A percentile compares a stretch with the other conserved stretches of the same genome.
Conservation (phyloP, 176 grass and related monocot genomes). For the bread wheat (Triticum aestivum) region DNA sequence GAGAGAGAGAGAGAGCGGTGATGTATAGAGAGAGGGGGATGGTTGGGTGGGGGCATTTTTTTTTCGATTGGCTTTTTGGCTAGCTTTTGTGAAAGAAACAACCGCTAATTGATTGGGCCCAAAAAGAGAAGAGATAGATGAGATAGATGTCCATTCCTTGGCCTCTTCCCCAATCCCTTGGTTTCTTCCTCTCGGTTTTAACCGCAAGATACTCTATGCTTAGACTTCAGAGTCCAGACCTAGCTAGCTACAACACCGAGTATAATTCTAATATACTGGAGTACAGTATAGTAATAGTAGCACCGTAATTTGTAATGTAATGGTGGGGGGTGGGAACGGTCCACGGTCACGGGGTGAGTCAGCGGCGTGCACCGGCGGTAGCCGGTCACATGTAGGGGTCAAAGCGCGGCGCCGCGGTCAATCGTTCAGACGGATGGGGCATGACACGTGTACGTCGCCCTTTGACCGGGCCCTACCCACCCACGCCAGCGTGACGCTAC, state of each 20-base stretch:
- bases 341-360: conserved; percentile 50
- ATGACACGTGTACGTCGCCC: conserved; percentile 37
- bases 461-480: conserved; percentile 28
- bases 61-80: background rate
- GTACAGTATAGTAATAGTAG: background rate
- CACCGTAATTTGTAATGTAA: conserved; percentile 10
- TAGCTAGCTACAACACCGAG: background rate
- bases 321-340: background rate
- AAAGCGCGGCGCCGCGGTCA: conserved; percentile 30
- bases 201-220: background rate
- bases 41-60: conserved; percentile 29
- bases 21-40: conserved; percentile 25
- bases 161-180: conserved; percentile 18
- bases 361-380: conserved; percentile 50
- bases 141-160: conserved; percentile 28
- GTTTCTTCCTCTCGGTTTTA: conserved; percentile 5
- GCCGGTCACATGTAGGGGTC: conserved; percentile 22
- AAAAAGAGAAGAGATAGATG: conserved; percentile 2
- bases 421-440: conserved; percentile 25
- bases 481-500: conserved; percentile 37
- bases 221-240: background rate
- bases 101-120: conserved; percentile 37
- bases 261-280: background rate
- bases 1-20: background rate
- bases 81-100: conserved; percentile 44